Percentiles rank a stretch among this genome's conserved stretches.
Evolutionary conservation across 176 grass and related monocot species (phyloP).

Genomic region (Triticum timopheevii): DNA sequence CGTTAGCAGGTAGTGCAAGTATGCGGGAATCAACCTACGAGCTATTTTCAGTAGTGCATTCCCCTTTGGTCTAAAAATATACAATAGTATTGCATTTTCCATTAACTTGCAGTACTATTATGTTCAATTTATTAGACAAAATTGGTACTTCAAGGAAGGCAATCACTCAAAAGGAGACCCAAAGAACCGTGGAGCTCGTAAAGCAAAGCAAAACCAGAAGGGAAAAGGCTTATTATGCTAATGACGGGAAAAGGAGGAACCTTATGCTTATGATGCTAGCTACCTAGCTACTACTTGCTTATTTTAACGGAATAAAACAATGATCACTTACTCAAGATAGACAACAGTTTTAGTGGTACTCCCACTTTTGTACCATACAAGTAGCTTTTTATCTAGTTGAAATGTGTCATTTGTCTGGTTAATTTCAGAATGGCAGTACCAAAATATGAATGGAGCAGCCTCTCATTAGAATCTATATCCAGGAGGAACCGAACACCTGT

Average conservation of each 20-base stretch:
- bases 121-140: conserved; percentile 17
- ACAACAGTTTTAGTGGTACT: conserved; percentile 24
- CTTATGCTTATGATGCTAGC: conserved; percentile 49
- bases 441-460: not conserved
- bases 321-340: not conserved
- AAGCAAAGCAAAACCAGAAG: conserved; percentile 42
- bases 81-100: conserved; percentile 13
- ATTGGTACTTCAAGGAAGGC: conserved; percentile 34
- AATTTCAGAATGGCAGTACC: conserved; percentile 11
- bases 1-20: conserved; percentile 32
- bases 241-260: conserved; percentile 54
- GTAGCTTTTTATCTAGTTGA: not conserved
- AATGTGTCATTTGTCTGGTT: conserved; percentile 10
- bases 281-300: conserved; percentile 18
- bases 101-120: conserved; percentile 31
- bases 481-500: conserved; percentile 17
- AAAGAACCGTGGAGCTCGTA: conserved; percentile 37
- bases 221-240: conserved; percentile 36
- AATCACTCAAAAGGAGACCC: conserved; percentile 22
- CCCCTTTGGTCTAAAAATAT: not conserved
- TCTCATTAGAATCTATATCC: conserved; percentile 7
- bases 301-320: conserved; percentile 40
- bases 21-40: conserved; percentile 43
- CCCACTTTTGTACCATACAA: not conserved
- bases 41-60: conserved; percentile 41